phyloP scores from a whole-genome alignment of 75 land plant species.

The Cryptomeria japonica region DNA sequence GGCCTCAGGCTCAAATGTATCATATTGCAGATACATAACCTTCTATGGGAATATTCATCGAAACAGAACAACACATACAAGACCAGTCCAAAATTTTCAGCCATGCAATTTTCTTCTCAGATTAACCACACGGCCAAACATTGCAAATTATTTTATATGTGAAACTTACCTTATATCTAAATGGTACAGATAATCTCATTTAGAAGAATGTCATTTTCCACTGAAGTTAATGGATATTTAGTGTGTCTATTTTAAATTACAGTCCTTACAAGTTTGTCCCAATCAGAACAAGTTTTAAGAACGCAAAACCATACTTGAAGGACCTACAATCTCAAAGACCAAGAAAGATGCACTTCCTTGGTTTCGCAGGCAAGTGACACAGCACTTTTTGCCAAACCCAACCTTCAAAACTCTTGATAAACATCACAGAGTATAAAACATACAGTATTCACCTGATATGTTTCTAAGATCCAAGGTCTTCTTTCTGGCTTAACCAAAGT shows the following conservation, averaged over 20 bases:
- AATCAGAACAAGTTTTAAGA: neutral
- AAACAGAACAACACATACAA: neutral
- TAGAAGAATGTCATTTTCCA: neutral
- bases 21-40: neutral
- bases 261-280: neutral
- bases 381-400: neutral
- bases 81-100: neutral
- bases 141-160: neutral
- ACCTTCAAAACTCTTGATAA: neutral
- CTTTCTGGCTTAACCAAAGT: neutral
- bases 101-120: neutral
- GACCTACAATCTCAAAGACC: neutral
- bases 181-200: neutral
- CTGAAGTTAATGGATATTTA: neutral
- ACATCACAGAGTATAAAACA: neutral
- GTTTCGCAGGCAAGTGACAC: neutral
- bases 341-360: neutral
- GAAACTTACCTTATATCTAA: neutral
- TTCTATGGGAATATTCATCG: neutral
- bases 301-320: neutral
- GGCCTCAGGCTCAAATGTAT: neutral
- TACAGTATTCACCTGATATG: neutral
- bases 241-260: neutral
- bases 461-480: neutral
- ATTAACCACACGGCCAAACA: neutral